Conservation (phyloP, 768 basidiomycete genomes). For the Pisolithus marmoratus region DNA sequence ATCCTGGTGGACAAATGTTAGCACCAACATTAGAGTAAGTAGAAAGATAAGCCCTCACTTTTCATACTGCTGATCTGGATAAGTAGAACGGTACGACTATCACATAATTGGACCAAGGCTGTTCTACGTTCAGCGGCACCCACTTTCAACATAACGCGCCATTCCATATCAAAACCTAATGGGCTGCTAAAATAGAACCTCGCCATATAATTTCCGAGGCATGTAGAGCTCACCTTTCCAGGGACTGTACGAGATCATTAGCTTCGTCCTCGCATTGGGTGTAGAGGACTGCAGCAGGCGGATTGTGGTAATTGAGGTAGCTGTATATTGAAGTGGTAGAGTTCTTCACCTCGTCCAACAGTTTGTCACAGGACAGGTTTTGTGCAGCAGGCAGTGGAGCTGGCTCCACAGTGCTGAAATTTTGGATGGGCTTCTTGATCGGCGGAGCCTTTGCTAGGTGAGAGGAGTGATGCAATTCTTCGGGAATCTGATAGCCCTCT, state of each 20-base stretch:
- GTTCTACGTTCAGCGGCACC: slow-evolving; percentile 31
- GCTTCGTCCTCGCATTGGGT: slow-evolving; percentile 37
- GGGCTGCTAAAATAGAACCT: slow-evolving; percentile 26
- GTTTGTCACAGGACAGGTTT: not conserved
- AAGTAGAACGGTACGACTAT: slow-evolving; percentile 37
- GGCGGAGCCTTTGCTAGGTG: too few relatives aligned
- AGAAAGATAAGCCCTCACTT: slow-evolving; percentile 22
- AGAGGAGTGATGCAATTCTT: too few relatives aligned
- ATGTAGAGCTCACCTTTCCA: slow-evolving; percentile 32
- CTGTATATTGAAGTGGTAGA: slow-evolving; percentile 29
- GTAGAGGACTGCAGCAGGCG: slow-evolving; percentile 33
- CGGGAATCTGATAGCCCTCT: too few relatives aligned
- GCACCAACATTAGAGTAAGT: not conserved
- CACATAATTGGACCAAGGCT: slow-evolving; percentile 43
- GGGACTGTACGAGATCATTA: slow-evolving; percentile 30
- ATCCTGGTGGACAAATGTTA: slow-evolving; percentile 23
- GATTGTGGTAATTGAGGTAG: slow-evolving; percentile 28
- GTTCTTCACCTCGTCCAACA: not conserved
- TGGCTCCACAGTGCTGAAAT: not conserved
- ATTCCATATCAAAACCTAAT: slow-evolving; percentile 49
- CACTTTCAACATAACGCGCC: slow-evolving; percentile 33
- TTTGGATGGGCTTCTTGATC: not conserved
- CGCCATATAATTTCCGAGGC: not conserved
- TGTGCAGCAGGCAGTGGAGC: not conserved
- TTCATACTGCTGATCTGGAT: slow-evolving; percentile 46